Percentiles rank a stretch among this genome's conserved stretches.
Evolutionary conservation across 192 early-diverging fungal species (phyloP).

Genomic region (Radiomyces spectabilis): DNA sequence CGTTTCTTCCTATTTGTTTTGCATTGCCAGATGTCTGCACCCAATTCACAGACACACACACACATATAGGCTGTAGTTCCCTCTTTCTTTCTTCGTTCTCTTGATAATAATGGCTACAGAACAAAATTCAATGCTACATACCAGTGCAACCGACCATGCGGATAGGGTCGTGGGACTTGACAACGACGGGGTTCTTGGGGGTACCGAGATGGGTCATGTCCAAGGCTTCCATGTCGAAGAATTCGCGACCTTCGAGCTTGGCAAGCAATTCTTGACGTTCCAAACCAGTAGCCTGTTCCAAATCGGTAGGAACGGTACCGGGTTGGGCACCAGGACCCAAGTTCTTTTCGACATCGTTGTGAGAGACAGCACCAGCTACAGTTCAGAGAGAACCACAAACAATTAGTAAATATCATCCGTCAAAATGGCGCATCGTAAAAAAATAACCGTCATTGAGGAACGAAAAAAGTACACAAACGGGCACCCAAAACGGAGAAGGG

Average conservation of each 20-base stretch:
- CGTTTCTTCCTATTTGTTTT: too few relatives aligned
- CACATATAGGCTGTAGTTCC: background rate
- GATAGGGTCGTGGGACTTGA: slow-evolving; percentile 70
- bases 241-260: slow-evolving; percentile 77
- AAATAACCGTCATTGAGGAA: background rate
- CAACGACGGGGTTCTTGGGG: slow-evolving; percentile 76
- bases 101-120: too few relatives aligned
- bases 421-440: background rate
- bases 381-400: slow-evolving; percentile 4
- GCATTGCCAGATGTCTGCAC: background rate
- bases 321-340: slow-evolving; percentile 59
- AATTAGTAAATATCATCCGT: background rate
- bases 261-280: slow-evolving; percentile 87
- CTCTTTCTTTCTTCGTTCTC: background rate
- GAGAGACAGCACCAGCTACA: slow-evolving; percentile 14
- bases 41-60: background rate
- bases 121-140: too few relatives aligned
- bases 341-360: slow-evolving; percentile 2
- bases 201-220: slow-evolving; percentile 69
- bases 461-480: slow-evolving; percentile 37
- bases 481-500: slow-evolving; percentile 43
- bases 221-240: slow-evolving; percentile 85
- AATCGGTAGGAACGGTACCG: slow-evolving; percentile 73
- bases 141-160: slow-evolving; percentile 92
- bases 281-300: slow-evolving; percentile 84